Evolutionary conservation across 345 rosid genomes (phyloP).

Genomic region (Limnanthes douglasii): DNA sequence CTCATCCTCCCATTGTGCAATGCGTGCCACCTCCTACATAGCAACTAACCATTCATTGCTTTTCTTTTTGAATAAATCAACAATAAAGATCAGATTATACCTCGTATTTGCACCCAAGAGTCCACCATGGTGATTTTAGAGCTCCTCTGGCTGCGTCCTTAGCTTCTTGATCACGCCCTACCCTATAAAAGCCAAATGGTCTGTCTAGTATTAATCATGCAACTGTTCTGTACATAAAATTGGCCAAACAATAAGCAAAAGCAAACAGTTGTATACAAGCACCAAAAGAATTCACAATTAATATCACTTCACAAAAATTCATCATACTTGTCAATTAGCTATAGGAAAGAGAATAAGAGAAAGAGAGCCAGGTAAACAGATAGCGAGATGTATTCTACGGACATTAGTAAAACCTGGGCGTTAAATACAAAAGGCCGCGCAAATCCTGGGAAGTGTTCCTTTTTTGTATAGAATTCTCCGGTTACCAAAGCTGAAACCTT

Average conservation of each 20-base stretch:
- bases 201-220: no score
- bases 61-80: neutral
- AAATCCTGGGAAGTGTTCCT: slow-evolving; percentile 72
- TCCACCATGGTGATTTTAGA: slow-evolving; percentile 94
- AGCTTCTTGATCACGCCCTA: slow-evolving; percentile 57
- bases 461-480: slow-evolving; percentile 64
- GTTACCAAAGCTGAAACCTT: slow-evolving; percentile 91
- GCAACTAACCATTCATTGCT: neutral
- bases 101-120: slow-evolving; percentile 65
- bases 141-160: slow-evolving; percentile 93
- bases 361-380: slow-evolving; percentile 3
- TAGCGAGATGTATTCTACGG: slow-evolving; percentile 15
- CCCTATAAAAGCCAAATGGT: slow-evolving; percentile 23
- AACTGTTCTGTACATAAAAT: slow-evolving; percentile 9
- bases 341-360: neutral
- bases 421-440: slow-evolving; percentile 71
- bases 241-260: no score
- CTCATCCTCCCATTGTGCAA: slow-evolving; percentile 75
- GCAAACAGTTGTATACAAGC: no score
- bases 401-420: slow-evolving; percentile 62
- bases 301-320: no score
- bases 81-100: slow-evolving; percentile 13
- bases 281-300: no score
- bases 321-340: no score
- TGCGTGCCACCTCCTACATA: slow-evolving; percentile 39